Conservation (phyloP, 768 basidiomycete genomes). For the Hericium alpestre region DNA sequence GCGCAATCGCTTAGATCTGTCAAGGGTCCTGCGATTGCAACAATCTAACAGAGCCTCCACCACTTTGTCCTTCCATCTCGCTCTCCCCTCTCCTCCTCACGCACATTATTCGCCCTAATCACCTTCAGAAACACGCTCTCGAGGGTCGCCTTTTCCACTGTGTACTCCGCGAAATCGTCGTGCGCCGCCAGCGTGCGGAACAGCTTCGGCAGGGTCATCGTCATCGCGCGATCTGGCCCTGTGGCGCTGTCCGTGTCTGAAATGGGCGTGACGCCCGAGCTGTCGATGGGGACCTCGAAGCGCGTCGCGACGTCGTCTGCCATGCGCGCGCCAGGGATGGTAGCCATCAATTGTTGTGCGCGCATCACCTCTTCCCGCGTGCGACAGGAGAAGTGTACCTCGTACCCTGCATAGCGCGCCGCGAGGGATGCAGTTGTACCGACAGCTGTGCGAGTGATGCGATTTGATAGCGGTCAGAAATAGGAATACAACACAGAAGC, state of each 20-base stretch:
- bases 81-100: conserved; percentile 31
- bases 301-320: conserved; percentile 68
- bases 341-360: conserved; percentile 52
- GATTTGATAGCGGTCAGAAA: not conserved
- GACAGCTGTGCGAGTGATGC: conserved; percentile 34
- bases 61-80: conserved; percentile 5
- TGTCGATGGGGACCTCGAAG: conserved; percentile 55
- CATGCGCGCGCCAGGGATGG: conserved; percentile 50
- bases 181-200: conserved; percentile 45
- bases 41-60: conserved; percentile 3
- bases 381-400: conserved; percentile 64
- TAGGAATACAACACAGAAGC: not conserved
- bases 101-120: conserved; percentile 49
- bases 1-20: no score
- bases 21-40: no score
- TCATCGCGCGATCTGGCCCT: conserved; percentile 17
- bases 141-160: conserved; percentile 57
- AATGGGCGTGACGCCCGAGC: not conserved
- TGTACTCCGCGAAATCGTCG: conserved; percentile 53
- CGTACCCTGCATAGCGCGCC: conserved; percentile 61
- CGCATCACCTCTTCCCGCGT: conserved; percentile 47
- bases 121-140: conserved; percentile 70
- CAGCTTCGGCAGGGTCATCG: conserved; percentile 47
- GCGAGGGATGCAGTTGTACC: conserved; percentile 56
- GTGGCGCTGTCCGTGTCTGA: no score